Percentiles rank a stretch among this genome's conserved stretches.
Conservation (phyloP, 345 rosid species). For the Eucalyptus microcorys region DNA sequence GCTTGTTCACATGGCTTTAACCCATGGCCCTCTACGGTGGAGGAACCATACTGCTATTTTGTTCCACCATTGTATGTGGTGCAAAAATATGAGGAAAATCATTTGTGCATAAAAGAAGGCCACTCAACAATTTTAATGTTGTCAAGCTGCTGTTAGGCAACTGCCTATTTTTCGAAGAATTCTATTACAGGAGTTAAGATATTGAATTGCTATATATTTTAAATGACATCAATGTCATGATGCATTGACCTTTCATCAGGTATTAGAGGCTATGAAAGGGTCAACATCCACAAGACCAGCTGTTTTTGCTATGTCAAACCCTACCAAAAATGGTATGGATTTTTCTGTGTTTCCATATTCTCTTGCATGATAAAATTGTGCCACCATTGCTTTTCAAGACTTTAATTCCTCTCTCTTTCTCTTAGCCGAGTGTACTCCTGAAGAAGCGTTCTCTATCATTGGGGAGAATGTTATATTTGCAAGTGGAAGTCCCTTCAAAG, state of each 20-base stretch:
- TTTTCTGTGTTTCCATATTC: neutral
- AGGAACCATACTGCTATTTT: neutral
- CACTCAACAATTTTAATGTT: neutral
- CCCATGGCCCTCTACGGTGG: neutral
- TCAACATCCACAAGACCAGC: conserved; percentile 98
- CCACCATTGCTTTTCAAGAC: neutral
- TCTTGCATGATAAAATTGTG: neutral
- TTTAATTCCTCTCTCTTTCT: neutral
- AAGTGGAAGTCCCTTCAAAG: conserved; percentile 91
- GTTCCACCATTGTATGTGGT: neutral
- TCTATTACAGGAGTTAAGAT: neutral
- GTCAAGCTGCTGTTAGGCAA: neutral
- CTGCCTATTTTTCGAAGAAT: neutral
- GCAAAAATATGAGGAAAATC: neutral
- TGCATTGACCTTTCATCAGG: conserved; percentile 21
- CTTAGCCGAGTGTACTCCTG: conserved; percentile 93
- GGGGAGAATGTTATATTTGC: conserved; percentile 93
- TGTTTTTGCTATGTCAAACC: conserved; percentile 98
- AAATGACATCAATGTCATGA: neutral
- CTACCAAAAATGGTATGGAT: conserved; percentile 71
- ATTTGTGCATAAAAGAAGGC: neutral
- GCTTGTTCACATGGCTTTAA: neutral
- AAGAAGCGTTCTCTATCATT: conserved; percentile 83
- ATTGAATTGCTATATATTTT: neutral
- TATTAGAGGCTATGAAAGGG: conserved; percentile 84